A percentile compares a stretch with the other conserved stretches of the same genome.
Conservation (phyloP, 371 early-diverging fungal species). For the Thermomucor indicae-seudaticae region DNA sequence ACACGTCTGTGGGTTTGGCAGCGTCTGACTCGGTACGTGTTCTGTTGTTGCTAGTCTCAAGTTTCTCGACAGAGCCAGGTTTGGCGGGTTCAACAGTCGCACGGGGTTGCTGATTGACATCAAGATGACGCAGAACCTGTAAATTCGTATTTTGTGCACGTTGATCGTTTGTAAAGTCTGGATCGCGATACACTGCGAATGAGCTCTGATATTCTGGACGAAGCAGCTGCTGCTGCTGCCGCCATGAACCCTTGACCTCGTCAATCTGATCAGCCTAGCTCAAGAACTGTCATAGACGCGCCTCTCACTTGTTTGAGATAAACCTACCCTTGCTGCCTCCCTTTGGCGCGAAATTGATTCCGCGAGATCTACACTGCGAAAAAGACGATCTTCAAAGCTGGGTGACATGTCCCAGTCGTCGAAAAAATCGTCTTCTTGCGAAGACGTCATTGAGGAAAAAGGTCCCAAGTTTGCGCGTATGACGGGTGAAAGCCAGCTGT, state of each 20-base stretch:
- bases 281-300: not conserved
- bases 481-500: no score
- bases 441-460: not conserved
- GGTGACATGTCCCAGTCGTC: slow-evolving; percentile 16
- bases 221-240: no score
- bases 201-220: not conserved
- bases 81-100: no score
- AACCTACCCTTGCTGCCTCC: not conserved
- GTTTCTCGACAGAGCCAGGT: no score
- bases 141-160: not conserved
- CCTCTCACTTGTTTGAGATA: not conserved
- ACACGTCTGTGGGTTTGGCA: no score
- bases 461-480: not conserved
- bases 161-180: not conserved
- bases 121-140: not conserved
- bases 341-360: no score
- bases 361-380: not conserved
- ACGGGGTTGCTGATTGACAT: not conserved
- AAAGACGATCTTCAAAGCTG: slow-evolving; percentile 6
- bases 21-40: no score
- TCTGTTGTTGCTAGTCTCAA: no score
- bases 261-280: not conserved
- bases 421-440: slow-evolving; percentile 5
- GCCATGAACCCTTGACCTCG: not conserved
- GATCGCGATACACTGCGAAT: slow-evolving; percentile 10